Conservation (phyloP, 2,329 filamentous ascomycete genomes). For the Colletotrichum godetiae region DNA sequence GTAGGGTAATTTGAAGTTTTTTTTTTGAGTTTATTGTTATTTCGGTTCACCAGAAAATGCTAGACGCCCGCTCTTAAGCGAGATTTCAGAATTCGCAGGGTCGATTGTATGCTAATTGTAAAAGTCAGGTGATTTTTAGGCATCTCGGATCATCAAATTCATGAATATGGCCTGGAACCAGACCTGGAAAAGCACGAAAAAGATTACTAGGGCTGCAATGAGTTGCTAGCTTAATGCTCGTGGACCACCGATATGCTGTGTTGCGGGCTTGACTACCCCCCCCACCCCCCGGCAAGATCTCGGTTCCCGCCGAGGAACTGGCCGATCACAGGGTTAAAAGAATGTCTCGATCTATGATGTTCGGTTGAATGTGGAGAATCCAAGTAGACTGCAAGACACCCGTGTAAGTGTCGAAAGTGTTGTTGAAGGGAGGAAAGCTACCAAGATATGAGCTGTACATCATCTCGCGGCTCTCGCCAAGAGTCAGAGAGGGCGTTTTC, state of each 20-base stretch:
- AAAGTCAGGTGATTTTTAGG: too few relatives aligned
- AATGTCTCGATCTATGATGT: background rate
- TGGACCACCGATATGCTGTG: background rate
- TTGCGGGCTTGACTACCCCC: background rate
- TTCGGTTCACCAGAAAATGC: too few relatives aligned
- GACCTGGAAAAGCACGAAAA: too few relatives aligned
- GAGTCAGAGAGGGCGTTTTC: background rate
- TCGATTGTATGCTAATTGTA: too few relatives aligned
- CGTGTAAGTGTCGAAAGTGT: background rate
- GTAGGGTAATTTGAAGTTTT: too few relatives aligned
- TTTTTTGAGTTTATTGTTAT: too few relatives aligned
- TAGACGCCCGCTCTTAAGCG: too few relatives aligned
- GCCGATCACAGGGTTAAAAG: slow-evolving; percentile 11
- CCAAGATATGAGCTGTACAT: background rate
- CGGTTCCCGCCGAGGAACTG: background rate
- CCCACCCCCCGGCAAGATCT: background rate
- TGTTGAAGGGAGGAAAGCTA: background rate
- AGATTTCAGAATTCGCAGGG: too few relatives aligned
- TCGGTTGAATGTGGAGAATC: background rate
- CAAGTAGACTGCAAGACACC: background rate
- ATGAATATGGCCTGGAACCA: too few relatives aligned
- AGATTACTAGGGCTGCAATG: too few relatives aligned
- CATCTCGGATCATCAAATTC: too few relatives aligned
- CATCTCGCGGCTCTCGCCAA: background rate
- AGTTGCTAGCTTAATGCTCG: background rate